Evolutionary conservation across 805 yeast species (phyloP), one percentile per base, ranked within the genome.

Genomic region (Ogataea trehalophila): DNA sequence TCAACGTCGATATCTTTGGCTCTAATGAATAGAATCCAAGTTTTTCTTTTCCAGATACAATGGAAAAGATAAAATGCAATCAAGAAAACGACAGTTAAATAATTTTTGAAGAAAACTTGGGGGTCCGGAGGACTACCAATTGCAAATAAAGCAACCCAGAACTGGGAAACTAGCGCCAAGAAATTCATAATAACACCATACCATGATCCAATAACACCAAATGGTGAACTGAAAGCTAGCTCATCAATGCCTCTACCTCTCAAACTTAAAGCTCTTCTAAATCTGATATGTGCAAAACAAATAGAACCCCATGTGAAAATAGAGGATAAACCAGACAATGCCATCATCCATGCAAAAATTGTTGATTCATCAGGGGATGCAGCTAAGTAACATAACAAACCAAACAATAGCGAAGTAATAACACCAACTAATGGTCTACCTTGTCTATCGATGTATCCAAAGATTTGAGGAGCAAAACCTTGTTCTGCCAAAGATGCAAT

Each of bases 401-500:
- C 86, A 60, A 81, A 70, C 5, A 72, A 48, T 48, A 79, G 66
- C 14, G 83, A 73, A 29, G 73, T 68, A 17, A 67, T 56, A 55
- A 85, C 77, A n/a, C 89, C 91, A 42, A 76, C 78, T 45, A 85
- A 63, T 6, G 96, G 95, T 58, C 95, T 75, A 44, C 95, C 95
- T 45, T 69, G 68, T 53, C 83, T 74, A 63, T 87, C 95, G 48
- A 87, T 79, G 66, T 83, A 83, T 33, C 81, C 81, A 48, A 83
- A 74, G 33, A 75, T 56, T 46, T 66, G 64, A 53, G 90, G 90
- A 40, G 81, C 84, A 56, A 77, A 75, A 9, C 87, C 87, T 63
- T 82, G 86, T 46, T 79, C 80, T 8, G 88, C 84, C 55, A 85
- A 66, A 16, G 87, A 77, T 47, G 79, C 81, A 44, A 85, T 62